These are phyloP conservation scores for Barnettozyma populi DNA, from an alignment of 805 yeast species.

Conservation along the genomic window DNA sequence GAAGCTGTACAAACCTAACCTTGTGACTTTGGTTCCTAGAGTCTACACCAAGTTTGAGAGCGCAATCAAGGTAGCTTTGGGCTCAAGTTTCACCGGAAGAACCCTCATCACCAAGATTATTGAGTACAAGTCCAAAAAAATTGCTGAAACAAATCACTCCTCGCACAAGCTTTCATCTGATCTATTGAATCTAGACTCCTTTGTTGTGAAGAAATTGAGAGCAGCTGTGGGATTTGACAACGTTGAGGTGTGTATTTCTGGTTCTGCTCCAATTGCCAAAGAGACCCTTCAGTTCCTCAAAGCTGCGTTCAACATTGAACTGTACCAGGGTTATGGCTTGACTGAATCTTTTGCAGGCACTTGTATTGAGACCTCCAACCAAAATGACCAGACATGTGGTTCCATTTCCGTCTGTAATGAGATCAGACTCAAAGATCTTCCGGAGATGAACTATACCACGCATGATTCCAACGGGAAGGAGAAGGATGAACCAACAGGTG, in stretches of 20 bases:
- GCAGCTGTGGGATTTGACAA: constrained; percentile 35
- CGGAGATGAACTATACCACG: constrained; percentile 36
- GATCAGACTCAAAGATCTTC: constrained; percentile 41
- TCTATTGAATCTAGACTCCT: constrained; percentile 27
- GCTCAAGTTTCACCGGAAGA: constrained; percentile 8
- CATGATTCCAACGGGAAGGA: constrained; percentile 23
- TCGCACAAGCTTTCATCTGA: constrained; percentile 6
- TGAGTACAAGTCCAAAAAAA: constrained; percentile 6
- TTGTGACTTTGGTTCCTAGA: constrained; percentile 48
- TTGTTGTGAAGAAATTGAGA: constrained; percentile 26
- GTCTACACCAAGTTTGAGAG: constrained; percentile 48
- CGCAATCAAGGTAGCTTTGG: constrained; percentile 37
- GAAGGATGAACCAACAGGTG: constrained; percentile 35
- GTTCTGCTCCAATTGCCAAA: constrained; percentile 58
- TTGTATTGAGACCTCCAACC: constrained; percentile 24
- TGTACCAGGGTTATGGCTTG: constrained; percentile 48
- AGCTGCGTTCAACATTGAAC: constrained; percentile 41
- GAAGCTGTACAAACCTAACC: constrained; percentile 39
- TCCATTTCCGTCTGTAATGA: constrained; percentile 40
- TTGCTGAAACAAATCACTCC: constrained; percentile 8
- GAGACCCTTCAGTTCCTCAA: constrained; percentile 50
- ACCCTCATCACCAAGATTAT: constrained; percentile 6
- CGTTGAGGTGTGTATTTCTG: constrained; percentile 29
- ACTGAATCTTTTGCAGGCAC: constrained; percentile 50
- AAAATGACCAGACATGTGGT: constrained; percentile 25